These are phyloP conservation scores for Schizothecium vesticola DNA, from an alignment of 495 filamentous ascomycete species.

Conservation along the genomic window DNA sequence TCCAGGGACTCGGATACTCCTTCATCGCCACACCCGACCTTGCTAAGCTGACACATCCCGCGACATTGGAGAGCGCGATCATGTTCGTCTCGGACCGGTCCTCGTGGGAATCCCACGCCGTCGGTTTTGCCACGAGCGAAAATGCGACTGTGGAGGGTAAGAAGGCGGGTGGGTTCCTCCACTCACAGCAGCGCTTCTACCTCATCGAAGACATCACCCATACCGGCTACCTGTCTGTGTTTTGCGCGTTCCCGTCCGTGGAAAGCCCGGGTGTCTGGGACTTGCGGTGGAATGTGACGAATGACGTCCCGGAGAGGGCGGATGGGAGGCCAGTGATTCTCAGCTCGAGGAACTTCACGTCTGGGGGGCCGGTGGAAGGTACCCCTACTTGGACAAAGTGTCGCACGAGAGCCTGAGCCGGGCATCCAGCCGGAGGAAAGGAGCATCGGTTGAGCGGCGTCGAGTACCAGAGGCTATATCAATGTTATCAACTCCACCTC, in stretches of 20 bases:
- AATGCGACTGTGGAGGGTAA: background rate
- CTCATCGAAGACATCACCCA: background rate
- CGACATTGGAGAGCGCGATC: background rate
- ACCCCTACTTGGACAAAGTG: background rate
- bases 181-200: background rate
- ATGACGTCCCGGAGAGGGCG: slow-evolving; percentile 4
- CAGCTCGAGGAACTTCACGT: background rate
- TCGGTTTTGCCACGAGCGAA: background rate
- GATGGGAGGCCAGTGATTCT: slow-evolving; percentile 4
- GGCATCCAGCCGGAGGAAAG: background rate
- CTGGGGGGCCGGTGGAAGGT: background rate
- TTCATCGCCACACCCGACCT: slow-evolving; percentile 1
- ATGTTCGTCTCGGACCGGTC: background rate
- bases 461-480: background rate
- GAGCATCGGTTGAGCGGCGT: background rate
- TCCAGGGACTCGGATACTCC: background rate
- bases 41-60: background rate
- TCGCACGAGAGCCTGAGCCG: background rate
- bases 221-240: background rate
- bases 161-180: slow-evolving; percentile 1
- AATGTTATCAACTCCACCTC: background rate
- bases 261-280: background rate
- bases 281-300: slow-evolving; percentile 7
- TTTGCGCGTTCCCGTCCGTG: slow-evolving; percentile 2
- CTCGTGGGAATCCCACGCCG: background rate